Evolutionary conservation across 2,329 filamentous ascomycete species (phyloP).

Genomic region (Neofusicoccum ribis): DNA sequence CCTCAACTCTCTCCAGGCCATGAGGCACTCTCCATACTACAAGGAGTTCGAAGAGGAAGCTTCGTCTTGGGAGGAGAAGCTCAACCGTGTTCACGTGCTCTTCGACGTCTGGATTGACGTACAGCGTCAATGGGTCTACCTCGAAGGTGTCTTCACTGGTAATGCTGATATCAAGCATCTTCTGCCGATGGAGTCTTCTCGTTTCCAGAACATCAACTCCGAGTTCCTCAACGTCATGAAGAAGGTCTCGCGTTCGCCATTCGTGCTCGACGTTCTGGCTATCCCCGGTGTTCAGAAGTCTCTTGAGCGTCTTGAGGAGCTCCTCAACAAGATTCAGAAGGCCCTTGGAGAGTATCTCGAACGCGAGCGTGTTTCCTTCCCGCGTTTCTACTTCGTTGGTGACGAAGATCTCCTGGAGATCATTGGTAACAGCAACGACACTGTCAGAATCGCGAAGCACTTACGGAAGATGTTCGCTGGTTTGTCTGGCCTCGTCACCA

Average conservation of each 20-base stretch:
- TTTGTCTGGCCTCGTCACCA: constrained; percentile 84
- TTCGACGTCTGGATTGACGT: constrained; percentile 99
- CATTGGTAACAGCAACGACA: constrained; percentile 99
- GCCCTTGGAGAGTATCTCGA: constrained; percentile 97
- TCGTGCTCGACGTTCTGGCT: constrained; percentile 91
- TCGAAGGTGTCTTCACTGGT: constrained; percentile 97
- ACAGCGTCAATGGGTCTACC: constrained; percentile 99
- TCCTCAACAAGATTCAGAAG: constrained; percentile 99
- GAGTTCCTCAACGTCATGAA: constrained; percentile 99
- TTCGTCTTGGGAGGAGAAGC: constrained; percentile 93
- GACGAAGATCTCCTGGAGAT: constrained; percentile 98
- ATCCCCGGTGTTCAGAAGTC: constrained; percentile 97
- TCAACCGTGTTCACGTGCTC: constrained; percentile 94
- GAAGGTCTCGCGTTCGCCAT: constrained; percentile 95
- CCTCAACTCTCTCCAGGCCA: constrained; percentile 93
- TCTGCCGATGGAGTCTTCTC: constrained; percentile 90
- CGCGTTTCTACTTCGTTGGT: constrained; percentile 98
- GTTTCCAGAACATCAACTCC: constrained; percentile 99
- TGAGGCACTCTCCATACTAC: constrained; percentile 99
- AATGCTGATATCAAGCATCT: constrained; percentile 99
- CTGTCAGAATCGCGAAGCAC: constrained; percentile 92
- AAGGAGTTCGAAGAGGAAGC: constrained; percentile 99
- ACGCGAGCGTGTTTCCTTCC: constrained; percentile 95
- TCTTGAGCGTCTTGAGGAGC: constrained; percentile 89
- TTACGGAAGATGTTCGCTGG: constrained; percentile 99